A percentile compares a stretch with the other conserved stretches of the same genome.
Conservation (phyloP, 2,329 filamentous ascomycete species). For the Sporothrix phasma region DNA sequence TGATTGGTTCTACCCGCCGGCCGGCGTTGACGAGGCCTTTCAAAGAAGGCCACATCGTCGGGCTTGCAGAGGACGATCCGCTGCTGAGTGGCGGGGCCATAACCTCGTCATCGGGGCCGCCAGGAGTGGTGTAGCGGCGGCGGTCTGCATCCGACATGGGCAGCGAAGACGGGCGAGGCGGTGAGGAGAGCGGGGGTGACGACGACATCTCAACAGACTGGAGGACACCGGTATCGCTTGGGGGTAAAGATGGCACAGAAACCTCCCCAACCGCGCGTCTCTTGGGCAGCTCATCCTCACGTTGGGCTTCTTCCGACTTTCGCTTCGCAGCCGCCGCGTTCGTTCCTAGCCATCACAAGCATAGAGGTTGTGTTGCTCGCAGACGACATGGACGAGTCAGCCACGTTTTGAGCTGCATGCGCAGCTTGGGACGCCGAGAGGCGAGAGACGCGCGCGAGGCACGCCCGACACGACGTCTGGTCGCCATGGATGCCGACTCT, state of each 20-base stretch:
- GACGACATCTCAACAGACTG: slow-evolving; percentile 27
- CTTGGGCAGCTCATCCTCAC: slow-evolving; percentile 15
- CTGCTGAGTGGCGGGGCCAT: slow-evolving; percentile 48
- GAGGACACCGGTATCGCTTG: slow-evolving; percentile 7
- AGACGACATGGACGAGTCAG: slow-evolving; percentile 9
- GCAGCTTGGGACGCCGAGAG: not conserved
- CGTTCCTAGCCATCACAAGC: slow-evolving; percentile 13
- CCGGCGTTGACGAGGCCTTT: slow-evolving; percentile 37
- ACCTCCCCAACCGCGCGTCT: slow-evolving; percentile 6
- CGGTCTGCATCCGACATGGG: slow-evolving; percentile 17
- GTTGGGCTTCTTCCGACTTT: slow-evolving; percentile 18
- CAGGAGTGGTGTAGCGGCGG: slow-evolving; percentile 32
- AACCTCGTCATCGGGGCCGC: slow-evolving; percentile 27
- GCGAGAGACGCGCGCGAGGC: not conserved
- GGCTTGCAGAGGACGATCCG: slow-evolving; percentile 34
- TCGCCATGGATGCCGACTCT: slow-evolving; percentile 2
- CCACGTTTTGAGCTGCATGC: not conserved
- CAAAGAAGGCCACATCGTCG: slow-evolving; percentile 42
- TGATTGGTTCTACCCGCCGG: slow-evolving; percentile 25
- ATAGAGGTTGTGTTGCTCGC: slow-evolving; percentile 14
- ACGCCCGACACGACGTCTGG: not conserved
- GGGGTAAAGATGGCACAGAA: not conserved
- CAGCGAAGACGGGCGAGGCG: slow-evolving; percentile 11
- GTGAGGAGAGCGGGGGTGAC: slow-evolving; percentile 26
- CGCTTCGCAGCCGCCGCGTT: slow-evolving; percentile 12